phyloP scores from a whole-genome alignment of 495 filamentous ascomycete genomes.

The Penicillium cosmopolitanum region DNA sequence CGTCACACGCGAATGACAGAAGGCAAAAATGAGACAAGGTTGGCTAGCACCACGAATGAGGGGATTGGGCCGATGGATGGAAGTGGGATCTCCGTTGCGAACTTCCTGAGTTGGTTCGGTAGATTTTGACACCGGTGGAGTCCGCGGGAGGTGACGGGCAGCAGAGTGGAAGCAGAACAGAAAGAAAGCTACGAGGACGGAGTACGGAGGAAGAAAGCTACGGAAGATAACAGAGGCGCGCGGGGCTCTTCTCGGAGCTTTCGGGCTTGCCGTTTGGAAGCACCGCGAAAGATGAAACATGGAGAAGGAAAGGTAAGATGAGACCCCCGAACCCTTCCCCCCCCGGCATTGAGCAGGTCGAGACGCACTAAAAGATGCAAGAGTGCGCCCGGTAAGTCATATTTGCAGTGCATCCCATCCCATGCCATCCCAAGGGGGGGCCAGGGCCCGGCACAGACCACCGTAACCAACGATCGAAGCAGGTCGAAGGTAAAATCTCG shows the following conservation, averaged over 20 bases:
- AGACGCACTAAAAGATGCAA: background rate
- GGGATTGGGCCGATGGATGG: slow-evolving; percentile 14
- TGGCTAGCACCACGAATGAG: slow-evolving; percentile 18
- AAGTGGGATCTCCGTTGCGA: slow-evolving; percentile 11
- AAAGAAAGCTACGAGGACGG: background rate
- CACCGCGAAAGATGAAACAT: background rate
- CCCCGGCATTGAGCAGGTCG: background rate
- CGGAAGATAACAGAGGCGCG: background rate
- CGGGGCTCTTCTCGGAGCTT: background rate
- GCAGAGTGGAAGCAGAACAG: slow-evolving; percentile 1
- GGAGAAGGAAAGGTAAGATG: background rate
- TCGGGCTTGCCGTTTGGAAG: background rate
- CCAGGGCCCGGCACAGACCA: background rate
- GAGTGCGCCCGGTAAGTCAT: background rate
- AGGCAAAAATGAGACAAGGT: slow-evolving; percentile 20
- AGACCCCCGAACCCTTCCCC: too few relatives aligned
- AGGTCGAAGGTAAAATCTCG: background rate
- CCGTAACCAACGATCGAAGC: slow-evolving; percentile 3
- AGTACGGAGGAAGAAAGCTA: background rate
- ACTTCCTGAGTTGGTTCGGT: slow-evolving; percentile 20
- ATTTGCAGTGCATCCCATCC: background rate
- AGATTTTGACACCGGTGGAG: slow-evolving; percentile 19
- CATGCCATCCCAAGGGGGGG: background rate
- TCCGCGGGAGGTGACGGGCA: slow-evolving; percentile 7
- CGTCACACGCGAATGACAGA: slow-evolving; percentile 19